A percentile compares a stretch with the other conserved stretches of the same genome.
These are phyloP conservation scores for Raphanus hybrid DNA, from an alignment of 441 rosid species.

Conservation along the genomic window DNA sequence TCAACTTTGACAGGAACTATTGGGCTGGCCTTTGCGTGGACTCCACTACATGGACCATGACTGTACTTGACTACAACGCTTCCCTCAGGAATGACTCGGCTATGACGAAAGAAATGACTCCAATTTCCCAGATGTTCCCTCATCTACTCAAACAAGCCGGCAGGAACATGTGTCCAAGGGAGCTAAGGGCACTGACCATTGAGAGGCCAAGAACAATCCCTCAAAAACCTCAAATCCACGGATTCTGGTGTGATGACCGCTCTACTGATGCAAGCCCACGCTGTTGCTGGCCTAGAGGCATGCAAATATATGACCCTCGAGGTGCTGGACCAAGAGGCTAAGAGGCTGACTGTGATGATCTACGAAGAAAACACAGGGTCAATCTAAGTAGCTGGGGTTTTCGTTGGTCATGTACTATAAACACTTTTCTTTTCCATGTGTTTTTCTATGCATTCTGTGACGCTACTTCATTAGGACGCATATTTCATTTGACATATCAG, in stretches of 20 bases:
- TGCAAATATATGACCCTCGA: not conserved
- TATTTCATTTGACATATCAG: too few relatives aligned
- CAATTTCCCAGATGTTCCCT: not conserved
- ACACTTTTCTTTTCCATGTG: too few relatives aligned
- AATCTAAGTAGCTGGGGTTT: not conserved
- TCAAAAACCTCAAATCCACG: not conserved
- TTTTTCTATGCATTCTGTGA: too few relatives aligned
- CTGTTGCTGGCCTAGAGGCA: not conserved
- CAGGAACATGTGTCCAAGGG: not conserved
- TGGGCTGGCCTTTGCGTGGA: not conserved
- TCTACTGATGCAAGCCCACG: not conserved
- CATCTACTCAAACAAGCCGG: not conserved
- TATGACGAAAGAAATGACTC: not conserved
- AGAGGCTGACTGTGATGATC: not conserved
- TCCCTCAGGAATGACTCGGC: not conserved
- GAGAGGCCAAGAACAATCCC: not conserved
- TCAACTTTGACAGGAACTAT: not conserved
- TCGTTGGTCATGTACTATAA: too few relatives aligned
- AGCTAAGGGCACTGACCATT: not conserved
- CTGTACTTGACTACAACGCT: not conserved
- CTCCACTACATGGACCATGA: not conserved
- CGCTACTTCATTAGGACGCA: too few relatives aligned
- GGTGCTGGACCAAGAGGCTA: not conserved
- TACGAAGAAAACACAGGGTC: not conserved
- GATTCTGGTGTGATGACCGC: not conserved